Evolutionary conservation across 2,329 filamentous ascomycete genomes (phyloP), one percentile per base, ranked within the genome.

Genomic region (Cercospora sp.): DNA sequence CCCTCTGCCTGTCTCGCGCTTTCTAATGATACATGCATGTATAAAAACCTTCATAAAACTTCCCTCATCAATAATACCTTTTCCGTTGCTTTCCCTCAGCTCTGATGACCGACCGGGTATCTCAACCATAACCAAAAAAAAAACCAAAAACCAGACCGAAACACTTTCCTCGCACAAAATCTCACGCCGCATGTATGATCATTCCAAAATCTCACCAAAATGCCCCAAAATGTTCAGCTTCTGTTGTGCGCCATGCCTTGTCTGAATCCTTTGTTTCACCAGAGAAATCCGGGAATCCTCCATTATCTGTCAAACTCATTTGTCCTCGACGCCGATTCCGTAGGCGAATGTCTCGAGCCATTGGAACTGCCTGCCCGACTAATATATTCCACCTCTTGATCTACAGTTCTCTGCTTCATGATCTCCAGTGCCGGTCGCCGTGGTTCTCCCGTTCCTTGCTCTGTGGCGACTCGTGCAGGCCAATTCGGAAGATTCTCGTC

Each of bases 361-460:
- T 18, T 21, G n/a, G 60, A 62, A 16, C 60, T 62, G 13, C 40
- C 37, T 10, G 37, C n/a, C 1, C 37, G 37, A 21, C 60, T 64
- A 26, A 66, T 53, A 53, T 71, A 72, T 10, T 68, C 61, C 18
- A 69, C 67, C 28, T 71, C 60, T 57, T 73, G 71, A 40, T 72
- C 70, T 18, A 73, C 61, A 24, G 67, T 68, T 30, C 72, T 69
- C 45, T 69, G 64, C 62, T 67, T 72, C 61, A 73, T 64, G 18
- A 73, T 73, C 59, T 69, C 58, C 40, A 72, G 61, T 13, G 66
- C 61, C 9, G 60, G 60, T 8, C 60, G 37, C 6, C 60, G 60
- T 21, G n/a, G 1, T 16, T 59, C 55, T 21, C 28, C n/a, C 6
- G 30, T 26, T 1, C 12, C 49, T 4, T 13, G 5, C 21, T 53